Evolutionary conservation across 2,329 filamentous ascomycete species (phyloP), one percentile per base, ranked within the genome.

Genomic region (Penicillium sp.): DNA sequence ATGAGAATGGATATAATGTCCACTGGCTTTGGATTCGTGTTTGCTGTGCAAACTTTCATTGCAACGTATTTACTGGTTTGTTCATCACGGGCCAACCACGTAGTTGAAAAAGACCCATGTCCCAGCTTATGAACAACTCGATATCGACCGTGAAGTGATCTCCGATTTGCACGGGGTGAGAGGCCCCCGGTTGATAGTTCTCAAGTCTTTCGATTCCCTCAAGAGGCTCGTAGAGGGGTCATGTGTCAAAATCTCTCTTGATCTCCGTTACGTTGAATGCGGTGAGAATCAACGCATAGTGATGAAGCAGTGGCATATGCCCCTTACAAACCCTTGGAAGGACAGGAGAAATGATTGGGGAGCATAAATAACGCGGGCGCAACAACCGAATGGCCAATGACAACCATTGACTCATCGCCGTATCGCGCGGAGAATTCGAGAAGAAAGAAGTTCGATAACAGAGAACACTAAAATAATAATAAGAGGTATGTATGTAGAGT

Each of bases 101-200:
- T 60, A 0, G 62, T 75, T 3, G 71, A 77, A 44, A 64, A 71
- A 2, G 65, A 57, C 18, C 74, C 72, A 53, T 69, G 70, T 0
- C 73, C 72, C 4, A 77, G 66, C 56, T 77, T 76, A 2, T 74
- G 68, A 7, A 75, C 56, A 4, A 76, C 58, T 4, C 66, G 65
- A 53, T 75, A 76, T 4, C 70, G 61, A 58, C 48, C 15, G n/a
- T 63, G 55, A 42, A 68, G 7, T 40, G 37, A 54, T 70, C 63
- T 10, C 61, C 61, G 46, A 70, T 68, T 40, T 47, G 40, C 13
- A 70, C 46, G 9, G 59, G 58, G 39, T 68, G 61, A 59, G 68
- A 69, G 34, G 62, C 34, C 18, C 20, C 20, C 4, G 12, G 3
- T 3, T 17, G 12, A 13, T 20, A 37, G 12, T 12, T 21, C 21